Percentiles rank a stretch among this genome's conserved stretches.
Evolutionary conservation across 2,329 filamentous ascomycete species (phyloP).

Genomic region (Acrocalymma vagum): DNA sequence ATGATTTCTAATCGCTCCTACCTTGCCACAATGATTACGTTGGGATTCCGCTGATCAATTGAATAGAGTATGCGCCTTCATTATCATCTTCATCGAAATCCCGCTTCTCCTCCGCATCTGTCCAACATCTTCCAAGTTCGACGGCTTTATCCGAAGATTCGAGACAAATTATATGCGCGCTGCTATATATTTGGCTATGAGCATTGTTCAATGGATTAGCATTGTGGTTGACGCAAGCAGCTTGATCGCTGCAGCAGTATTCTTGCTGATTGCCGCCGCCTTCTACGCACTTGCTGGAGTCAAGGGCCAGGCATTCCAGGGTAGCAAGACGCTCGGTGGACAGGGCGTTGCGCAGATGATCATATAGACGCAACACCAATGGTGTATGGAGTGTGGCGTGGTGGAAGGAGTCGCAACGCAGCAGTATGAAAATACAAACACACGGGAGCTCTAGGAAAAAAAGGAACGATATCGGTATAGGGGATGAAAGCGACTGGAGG

Average conservation of each 20-base stretch:
- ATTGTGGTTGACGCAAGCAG: slow-evolving; percentile 70
- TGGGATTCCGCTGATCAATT: slow-evolving; percentile 14
- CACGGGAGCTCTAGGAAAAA: no score
- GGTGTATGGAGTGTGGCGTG: no score
- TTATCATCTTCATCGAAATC: slow-evolving; percentile 71
- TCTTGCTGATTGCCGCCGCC: slow-evolving; percentile 76
- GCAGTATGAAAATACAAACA: no score
- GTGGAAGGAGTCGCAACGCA: not conserved
- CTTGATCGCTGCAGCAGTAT: slow-evolving; percentile 85
- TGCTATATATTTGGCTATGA: slow-evolving; percentile 83
- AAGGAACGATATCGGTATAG: slow-evolving; percentile 7
- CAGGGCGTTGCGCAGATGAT: slow-evolving; percentile 98
- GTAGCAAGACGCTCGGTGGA: slow-evolving; percentile 95
- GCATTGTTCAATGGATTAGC: slow-evolving; percentile 84
- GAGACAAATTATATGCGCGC: slow-evolving; percentile 98
- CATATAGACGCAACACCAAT: slow-evolving; percentile 58
- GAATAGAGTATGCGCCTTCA: slow-evolving; percentile 55
- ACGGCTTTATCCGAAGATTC: slow-evolving; percentile 87
- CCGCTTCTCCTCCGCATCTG: slow-evolving; percentile 97
- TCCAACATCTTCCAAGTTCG: slow-evolving; percentile 90
- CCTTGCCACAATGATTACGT: no score
- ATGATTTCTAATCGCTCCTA: not conserved
- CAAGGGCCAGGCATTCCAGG: slow-evolving; percentile 86
- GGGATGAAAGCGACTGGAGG: not conserved
- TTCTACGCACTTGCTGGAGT: slow-evolving; percentile 84